Evolutionary conservation across 176 grass and related monocot genomes (phyloP), one percentile per base, ranked within the genome.

Genomic region (Cymbopogon citratus): DNA sequence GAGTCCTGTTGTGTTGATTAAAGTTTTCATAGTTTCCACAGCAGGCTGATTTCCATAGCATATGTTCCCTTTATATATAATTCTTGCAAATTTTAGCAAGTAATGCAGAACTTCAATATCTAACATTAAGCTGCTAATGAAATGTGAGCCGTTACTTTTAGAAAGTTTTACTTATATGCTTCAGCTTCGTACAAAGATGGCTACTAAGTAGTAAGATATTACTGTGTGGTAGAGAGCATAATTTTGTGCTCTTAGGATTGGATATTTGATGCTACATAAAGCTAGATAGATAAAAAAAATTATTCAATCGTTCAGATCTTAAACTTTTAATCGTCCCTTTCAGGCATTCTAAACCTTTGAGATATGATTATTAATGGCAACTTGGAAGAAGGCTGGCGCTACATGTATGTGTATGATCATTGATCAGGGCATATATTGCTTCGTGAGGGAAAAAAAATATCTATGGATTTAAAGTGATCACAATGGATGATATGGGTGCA

Each of bases 331-430:
- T 26, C 38, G 43, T 48, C 60, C 68, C 46, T 88, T 88, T 74
- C 38, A 73, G 21, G 26, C 34, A 74, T 79, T 81, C 59, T 74
- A 79, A 73, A 34, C 25, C 69, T 34, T 72, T 56, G 12, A 78
- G 74, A 87, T 83, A 78, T 73, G 33, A 59, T 79, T 79, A 1
- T 73, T 73, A 88, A 68, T 4, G 45, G 48, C 81, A 88, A 84
- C 48, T 79, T 83, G 33, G 16, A 87, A 69, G 63, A 81, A 82
- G 63, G 54, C 31, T 16, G 39, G 39, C 25, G 12, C 46, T 76
- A 81, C 56, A 56, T 67, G 57, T 66, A 59, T 75, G 36, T 67
- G 62, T 68, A 63, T 13, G 40, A 79, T 71, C 48, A 54, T 54
- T 54, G 21, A 59, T 59, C 64, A 77, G 23, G 41, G 46, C 60